Conservation (phyloP, 2,329 filamentous ascomycete genomes). For the Capronia epimyces region DNA sequence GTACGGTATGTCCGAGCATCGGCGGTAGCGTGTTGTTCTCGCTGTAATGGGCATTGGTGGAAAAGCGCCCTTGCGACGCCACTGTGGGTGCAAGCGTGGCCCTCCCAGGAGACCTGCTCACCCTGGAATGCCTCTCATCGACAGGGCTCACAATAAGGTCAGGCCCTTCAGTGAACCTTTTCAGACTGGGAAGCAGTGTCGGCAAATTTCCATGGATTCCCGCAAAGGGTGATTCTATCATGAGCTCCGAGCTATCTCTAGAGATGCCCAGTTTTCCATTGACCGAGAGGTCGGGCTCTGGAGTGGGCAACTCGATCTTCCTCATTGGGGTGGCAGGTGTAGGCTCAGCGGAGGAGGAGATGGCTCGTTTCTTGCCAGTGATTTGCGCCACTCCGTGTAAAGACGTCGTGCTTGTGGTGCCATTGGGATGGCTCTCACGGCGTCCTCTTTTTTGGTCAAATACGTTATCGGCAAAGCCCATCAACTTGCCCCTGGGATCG, state of each 20-base stretch:
- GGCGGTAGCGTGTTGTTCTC: constrained; percentile 25
- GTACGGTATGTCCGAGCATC: constrained; percentile 17
- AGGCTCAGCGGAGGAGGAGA: constrained; percentile 20
- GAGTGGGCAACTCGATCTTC: constrained; percentile 27
- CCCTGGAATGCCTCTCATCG: constrained; percentile 18
- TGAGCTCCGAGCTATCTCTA: constrained; percentile 23
- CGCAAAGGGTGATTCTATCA: constrained; percentile 16
- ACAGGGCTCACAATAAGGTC: constrained; percentile 18
- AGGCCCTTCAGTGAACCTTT: constrained; percentile 21
- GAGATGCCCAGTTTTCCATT: constrained; percentile 15
- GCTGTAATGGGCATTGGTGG: constrained; percentile 2
- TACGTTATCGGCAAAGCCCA: constrained; percentile 37
- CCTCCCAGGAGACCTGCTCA: constrained; percentile 21
- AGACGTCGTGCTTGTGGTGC: not conserved
- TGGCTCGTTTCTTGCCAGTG: constrained; percentile 25
- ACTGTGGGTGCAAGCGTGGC: constrained; percentile 17
- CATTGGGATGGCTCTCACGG: constrained; percentile 16
- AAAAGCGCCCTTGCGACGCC: constrained; percentile 10
- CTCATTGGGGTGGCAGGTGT: constrained; percentile 22
- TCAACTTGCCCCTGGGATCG: constrained; percentile 33
- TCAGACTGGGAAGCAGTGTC: constrained; percentile 23
- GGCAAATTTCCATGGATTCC: constrained; percentile 14
- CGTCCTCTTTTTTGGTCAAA: constrained; percentile 35
- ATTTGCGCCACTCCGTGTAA: constrained; percentile 17
- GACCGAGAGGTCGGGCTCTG: constrained; percentile 26